Percentiles rank a stretch among this genome's conserved stretches.
Evolutionary conservation across 2,329 filamentous ascomycete species (phyloP).

Genomic region (Blastomyces percursus): DNA sequence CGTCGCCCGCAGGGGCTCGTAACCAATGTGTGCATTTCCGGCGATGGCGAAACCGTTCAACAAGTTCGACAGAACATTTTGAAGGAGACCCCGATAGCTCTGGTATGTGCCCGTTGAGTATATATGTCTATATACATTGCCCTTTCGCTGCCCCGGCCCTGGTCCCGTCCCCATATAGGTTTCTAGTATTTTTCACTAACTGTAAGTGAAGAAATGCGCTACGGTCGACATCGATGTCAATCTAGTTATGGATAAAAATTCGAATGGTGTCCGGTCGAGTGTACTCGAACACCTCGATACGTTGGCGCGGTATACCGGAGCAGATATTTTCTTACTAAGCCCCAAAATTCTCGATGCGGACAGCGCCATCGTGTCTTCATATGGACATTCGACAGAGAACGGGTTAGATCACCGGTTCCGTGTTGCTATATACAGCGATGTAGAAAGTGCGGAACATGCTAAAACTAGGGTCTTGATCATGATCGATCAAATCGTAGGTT

Average conservation of each 20-base stretch:
- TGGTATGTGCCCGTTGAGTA: constrained; percentile 52
- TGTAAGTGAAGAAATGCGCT: constrained; percentile 60
- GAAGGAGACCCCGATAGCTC: constrained; percentile 80
- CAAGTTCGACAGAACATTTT: constrained; percentile 82
- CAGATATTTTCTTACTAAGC: constrained; percentile 91
- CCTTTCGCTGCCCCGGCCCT: neutral
- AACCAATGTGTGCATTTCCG: constrained; percentile 85
- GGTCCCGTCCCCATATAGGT: neutral
- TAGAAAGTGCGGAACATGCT: constrained; percentile 89
- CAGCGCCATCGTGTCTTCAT: constrained; percentile 61
- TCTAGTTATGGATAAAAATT: constrained; percentile 66
- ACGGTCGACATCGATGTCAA: constrained; percentile 88
- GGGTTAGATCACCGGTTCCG: constrained; percentile 80
- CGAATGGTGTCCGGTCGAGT: constrained; percentile 57
- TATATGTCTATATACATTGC: constrained; percentile 3
- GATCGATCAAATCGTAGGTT: constrained; percentile 79
- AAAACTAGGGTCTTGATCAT: constrained; percentile 94
- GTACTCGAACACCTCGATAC: constrained; percentile 79
- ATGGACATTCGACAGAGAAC: constrained; percentile 65
- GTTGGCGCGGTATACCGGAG: constrained; percentile 77
- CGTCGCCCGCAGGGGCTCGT: constrained; percentile 48
- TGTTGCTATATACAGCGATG: constrained; percentile 88
- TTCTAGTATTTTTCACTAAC: neutral
- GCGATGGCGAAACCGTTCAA: constrained; percentile 75
- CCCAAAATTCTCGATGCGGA: constrained; percentile 75